A percentile compares a stretch with the other conserved stretches of the same genome.
phyloP scores from a whole-genome alignment of 2,329 filamentous ascomycete genomes.

The Bipolaris sorokiniana region DNA sequence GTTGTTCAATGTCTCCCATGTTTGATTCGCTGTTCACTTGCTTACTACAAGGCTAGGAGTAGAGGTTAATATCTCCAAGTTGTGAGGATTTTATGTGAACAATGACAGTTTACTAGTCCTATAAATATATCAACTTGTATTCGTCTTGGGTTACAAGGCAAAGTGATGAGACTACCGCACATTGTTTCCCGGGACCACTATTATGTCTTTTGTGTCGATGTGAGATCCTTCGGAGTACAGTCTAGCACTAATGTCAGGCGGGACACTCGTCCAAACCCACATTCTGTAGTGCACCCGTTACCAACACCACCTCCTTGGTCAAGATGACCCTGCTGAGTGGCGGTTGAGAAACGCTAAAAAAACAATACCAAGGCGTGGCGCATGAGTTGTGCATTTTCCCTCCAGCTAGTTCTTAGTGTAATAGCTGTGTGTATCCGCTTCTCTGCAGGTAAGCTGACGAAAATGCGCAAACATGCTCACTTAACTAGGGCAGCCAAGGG shows the following conservation, averaged over 20 bases:
- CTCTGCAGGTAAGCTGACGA: neutral
- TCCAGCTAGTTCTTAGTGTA: neutral
- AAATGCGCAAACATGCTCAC: neutral
- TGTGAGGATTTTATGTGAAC: too few relatives aligned
- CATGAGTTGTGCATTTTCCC: neutral
- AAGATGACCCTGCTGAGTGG: neutral
- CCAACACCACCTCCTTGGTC: neutral
- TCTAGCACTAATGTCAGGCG: neutral
- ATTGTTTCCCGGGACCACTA: neutral
- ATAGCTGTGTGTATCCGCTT: neutral
- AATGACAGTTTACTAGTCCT: too few relatives aligned
- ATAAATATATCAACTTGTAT: neutral
- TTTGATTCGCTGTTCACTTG: neutral
- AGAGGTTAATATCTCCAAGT: too few relatives aligned
- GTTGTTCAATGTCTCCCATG: neutral
- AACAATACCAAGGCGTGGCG: neutral
- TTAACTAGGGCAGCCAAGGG: neutral
- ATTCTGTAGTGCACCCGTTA: neutral
- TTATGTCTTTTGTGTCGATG: neutral
- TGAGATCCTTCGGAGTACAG: neutral
- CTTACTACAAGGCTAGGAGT: neutral
- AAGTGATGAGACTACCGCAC: neutral
- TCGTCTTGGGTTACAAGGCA: neutral
- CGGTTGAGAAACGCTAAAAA: neutral
- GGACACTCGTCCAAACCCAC: neutral